Base-by-base conservation (phyloP, 1,284 basidiomycete genomes). In the Lentinula novae-zelandiae region DNA sequence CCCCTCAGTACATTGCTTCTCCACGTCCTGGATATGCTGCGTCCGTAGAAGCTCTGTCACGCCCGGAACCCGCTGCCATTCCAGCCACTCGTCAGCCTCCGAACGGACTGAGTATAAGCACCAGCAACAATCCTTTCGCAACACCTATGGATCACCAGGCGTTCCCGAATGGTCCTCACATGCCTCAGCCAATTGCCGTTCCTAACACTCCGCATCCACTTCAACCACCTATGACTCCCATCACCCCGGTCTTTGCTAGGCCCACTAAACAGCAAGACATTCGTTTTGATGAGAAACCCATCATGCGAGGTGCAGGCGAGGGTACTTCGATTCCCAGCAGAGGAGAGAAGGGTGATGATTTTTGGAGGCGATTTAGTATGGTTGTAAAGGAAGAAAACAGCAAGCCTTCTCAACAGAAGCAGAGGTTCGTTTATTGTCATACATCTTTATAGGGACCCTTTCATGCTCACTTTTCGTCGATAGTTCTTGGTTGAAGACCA, bases 281-380 rank as follows among this genome's bases (percentile, higher is more conserved):
- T 68, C 79, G 81, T 65, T 87, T 86, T 66, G 75, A 75, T 54
- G 67, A 71, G 57, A 67, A 67, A 31, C 74, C 81, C 5, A 90
- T 91, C 69, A 81, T 92, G 68, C 82, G 90, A 22, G 82, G 86
- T 1, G 78, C 86, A 51, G 77, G 76, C 2, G 91, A 92, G 71
- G 89, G 87, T 53, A 82, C 84, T 1, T 71, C 89, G 1, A 71
- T 91, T 17, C 85, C 87, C 2, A 78, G 77, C 52, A 78, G 85
- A 36, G 87, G 88, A 2, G 83, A 88, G 66, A 83, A 79, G 60
- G 89, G 89, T 0, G 90, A 93, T 67, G 87, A 92, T 67, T 93
- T 93, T 74, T 93, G 90, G 90, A 78, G 89, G 60, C 78, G 91
- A 51, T 93, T 93, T 73, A 90, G 87, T 63, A 91, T 92, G 78